A percentile compares a stretch with the other conserved stretches of the same genome.
Conservation (phyloP, 768 basidiomycete species). For the Trametes cingulata region DNA sequence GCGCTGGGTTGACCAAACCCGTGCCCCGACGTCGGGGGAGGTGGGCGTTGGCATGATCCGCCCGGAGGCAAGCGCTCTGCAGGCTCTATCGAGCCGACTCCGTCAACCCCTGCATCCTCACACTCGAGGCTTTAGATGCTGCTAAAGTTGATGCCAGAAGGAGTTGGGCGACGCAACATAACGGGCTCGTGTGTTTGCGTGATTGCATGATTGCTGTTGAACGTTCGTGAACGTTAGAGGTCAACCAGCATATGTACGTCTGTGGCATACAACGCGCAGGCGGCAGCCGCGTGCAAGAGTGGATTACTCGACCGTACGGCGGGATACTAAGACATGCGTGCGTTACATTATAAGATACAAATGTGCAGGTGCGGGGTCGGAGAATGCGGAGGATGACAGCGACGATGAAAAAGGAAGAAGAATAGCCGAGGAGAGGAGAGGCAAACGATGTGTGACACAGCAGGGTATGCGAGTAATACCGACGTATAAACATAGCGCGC, state of each 20-base stretch:
- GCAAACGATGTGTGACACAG: constrained; percentile 17
- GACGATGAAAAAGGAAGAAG: constrained; percentile 12
- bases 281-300: constrained; percentile 1
- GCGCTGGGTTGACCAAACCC: background rate
- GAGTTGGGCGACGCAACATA: no score
- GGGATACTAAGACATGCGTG: constrained; percentile 24
- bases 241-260: no score
- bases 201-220: no score
- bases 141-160: no score
- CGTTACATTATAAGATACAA: constrained; percentile 32
- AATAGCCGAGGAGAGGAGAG: constrained; percentile 1
- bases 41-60: constrained; percentile 14
- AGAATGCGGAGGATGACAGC: constrained; percentile 16
- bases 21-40: background rate
- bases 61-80: background rate
- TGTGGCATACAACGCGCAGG: background rate
- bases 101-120: background rate
- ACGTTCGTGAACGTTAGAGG: no score
- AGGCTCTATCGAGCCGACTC: background rate
- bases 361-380: constrained; percentile 24
- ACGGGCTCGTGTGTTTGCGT: no score
- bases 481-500: constrained; percentile 24
- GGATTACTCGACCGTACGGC: constrained; percentile 17
- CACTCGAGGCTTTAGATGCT: no score
- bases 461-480: constrained; percentile 26